Conservation (phyloP, 78 protist species). For the Dictyostelium purpureum region DNA sequence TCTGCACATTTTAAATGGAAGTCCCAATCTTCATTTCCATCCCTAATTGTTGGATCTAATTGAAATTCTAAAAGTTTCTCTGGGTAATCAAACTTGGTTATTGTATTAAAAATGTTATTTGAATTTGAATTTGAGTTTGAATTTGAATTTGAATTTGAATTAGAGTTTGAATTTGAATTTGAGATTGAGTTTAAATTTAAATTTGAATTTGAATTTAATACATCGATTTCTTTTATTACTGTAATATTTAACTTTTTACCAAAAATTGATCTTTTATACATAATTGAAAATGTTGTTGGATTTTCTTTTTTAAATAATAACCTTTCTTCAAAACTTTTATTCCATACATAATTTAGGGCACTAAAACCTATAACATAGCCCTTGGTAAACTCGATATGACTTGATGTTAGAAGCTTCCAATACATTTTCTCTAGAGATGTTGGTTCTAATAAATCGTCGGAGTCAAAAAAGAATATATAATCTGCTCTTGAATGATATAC, state of each 20-base stretch:
- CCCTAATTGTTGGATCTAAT: slow-evolving; percentile 18
- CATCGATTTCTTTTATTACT: background rate
- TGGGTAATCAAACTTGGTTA: background rate
- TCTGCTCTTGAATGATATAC: background rate
- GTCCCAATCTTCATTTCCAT: slow-evolving; percentile 77
- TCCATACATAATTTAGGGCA: slow-evolving; percentile 34
- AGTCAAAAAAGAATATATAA: slow-evolving; percentile 39
- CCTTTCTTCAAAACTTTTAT: slow-evolving; percentile 38
- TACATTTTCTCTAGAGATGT: slow-evolving; percentile 48
- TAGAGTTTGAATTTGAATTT: no score
- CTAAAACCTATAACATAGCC: slow-evolving; percentile 48
- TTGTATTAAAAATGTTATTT: no score
- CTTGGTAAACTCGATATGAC: slow-evolving; percentile 30
- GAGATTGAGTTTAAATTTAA: no score
- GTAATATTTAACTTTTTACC: background rate
- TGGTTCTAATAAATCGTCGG: slow-evolving; percentile 62
- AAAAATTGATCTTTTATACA: slow-evolving; percentile 21
- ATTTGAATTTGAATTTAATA: no score
- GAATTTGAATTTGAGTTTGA: no score
- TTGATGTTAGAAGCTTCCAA: slow-evolving; percentile 41
- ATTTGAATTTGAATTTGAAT: no score
- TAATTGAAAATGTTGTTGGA: slow-evolving; percentile 24
- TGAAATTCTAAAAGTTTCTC: background rate
- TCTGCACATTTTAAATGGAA: slow-evolving; percentile 37
- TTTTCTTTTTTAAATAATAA: slow-evolving; percentile 13